Evolutionary conservation across 2,329 filamentous ascomycete species (phyloP).

Genomic region (Aspergillus sp.): DNA sequence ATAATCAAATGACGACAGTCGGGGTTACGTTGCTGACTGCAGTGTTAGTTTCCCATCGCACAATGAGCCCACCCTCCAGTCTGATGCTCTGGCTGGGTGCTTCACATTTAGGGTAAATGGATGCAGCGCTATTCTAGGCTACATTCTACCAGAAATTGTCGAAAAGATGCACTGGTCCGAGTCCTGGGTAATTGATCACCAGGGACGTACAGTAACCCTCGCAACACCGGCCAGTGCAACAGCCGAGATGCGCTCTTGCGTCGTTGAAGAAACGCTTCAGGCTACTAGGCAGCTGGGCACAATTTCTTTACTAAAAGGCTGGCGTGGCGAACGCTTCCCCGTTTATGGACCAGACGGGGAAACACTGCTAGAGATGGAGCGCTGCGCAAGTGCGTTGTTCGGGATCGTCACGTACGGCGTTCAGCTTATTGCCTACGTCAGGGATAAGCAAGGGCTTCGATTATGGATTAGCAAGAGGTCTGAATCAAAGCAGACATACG

Average conservation of each 20-base stretch:
- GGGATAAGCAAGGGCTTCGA: conserved; percentile 1
- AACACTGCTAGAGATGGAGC: conserved; percentile 43
- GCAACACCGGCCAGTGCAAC: background rate
- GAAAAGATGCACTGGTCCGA: background rate
- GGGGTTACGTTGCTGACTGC: too few species aligned
- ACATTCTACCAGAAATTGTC: conserved; percentile 2
- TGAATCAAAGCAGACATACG: conserved; percentile 27
- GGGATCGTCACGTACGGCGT: conserved; percentile 46
- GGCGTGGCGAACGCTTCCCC: conserved; percentile 44
- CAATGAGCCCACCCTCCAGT: background rate
- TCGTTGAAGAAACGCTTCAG: background rate
- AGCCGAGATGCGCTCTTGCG: background rate
- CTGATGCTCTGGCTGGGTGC: background rate
- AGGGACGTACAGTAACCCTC: background rate
- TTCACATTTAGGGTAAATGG: conserved; percentile 7
- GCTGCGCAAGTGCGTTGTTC: conserved; percentile 42
- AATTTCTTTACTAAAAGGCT: conserved; percentile 14
- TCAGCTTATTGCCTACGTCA: conserved; percentile 41
- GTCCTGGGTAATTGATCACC: conserved; percentile 3
- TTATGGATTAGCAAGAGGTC: conserved; percentile 30
- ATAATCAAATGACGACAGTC: background rate
- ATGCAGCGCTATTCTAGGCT: background rate
- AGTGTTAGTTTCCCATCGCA: background rate
- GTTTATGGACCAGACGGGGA: conserved; percentile 42
- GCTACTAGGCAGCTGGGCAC: background rate